phyloP scores from a whole-genome alignment of 1,284 basidiomycete genomes.

The Takashimella koratensis region DNA sequence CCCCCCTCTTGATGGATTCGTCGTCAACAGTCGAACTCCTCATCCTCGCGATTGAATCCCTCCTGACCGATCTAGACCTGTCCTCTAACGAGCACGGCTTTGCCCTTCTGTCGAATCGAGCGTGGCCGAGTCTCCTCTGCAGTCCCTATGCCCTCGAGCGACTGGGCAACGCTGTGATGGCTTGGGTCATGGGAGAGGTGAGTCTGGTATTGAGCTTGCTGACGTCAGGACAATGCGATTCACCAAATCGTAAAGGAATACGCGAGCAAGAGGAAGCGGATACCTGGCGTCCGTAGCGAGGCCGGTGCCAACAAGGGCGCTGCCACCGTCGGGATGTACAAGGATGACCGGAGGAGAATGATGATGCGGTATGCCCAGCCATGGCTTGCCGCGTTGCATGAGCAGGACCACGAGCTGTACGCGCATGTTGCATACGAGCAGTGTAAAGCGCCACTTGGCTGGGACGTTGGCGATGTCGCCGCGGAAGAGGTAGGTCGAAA shows the following conservation, averaged over 20 bases:
- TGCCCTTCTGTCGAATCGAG: conserved; percentile 59
- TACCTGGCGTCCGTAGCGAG: conserved; percentile 63
- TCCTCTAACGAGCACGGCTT: conserved; percentile 69
- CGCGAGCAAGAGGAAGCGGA: conserved; percentile 31
- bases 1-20: conserved; percentile 66
- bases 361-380: conserved; percentile 56
- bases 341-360: conserved; percentile 62
- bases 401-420: conserved; percentile 55
- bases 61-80: conserved; percentile 64
- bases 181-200: conserved; percentile 57
- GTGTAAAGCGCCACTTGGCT: conserved; percentile 14
- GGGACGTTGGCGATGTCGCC: conserved; percentile 7
- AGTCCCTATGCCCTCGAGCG: conserved; percentile 59
- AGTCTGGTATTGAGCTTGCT: conserved; percentile 18
- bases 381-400: conserved; percentile 65
- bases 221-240: conserved; percentile 41
- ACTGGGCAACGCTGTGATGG: conserved; percentile 52
- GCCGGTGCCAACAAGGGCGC: conserved; percentile 55
- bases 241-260: conserved; percentile 36
- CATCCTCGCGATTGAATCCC: conserved; percentile 65
- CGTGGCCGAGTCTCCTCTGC: conserved; percentile 68
- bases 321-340: conserved; percentile 50
- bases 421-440: conserved; percentile 38
- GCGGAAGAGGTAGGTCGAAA: conserved; percentile 8
- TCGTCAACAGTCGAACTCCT: conserved; percentile 68